Evolutionary conservation across 2,329 filamentous ascomycete genomes (phyloP), one percentile per base, ranked within the genome.

Genomic region (Pyricularia grisea): DNA sequence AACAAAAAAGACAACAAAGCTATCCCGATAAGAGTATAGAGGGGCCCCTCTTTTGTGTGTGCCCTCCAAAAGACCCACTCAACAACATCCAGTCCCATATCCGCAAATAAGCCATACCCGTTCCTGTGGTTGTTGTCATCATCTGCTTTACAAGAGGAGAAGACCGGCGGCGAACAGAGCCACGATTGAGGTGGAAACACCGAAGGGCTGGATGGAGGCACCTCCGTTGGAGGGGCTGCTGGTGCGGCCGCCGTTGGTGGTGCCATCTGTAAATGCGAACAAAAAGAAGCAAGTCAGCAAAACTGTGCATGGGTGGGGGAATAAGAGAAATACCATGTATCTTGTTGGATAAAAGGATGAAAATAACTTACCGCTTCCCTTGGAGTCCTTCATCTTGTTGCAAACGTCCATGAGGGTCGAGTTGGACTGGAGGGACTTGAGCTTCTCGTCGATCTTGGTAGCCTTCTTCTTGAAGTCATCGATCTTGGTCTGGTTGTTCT

Each of bases 401-500:
- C 71, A 71, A 55, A 66, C 12, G 27, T 65, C 68, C 55, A 74
- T 70, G 27, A 80, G 75, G 61, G 79, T 80, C 3, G 74, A 68
- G 73, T 81, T 80, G 72, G 71, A 71, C 72, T 74, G 72, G 73
- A 80, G 58, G 7, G 70, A 70, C 33, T 72, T 70, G 12, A 80
- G 73, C 72, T 76, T 75, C 36, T 73, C 72, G 28, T 75, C 70
- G 61, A 73, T 72, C 60, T 71, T 70, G 61, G 68, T 68, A 60
- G 74, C 75, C 73, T 75, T 76, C 63, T 73, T 74, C 75, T 79
- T 74, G 75, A 78, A 76, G 60, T 69, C 72, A 55, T 74, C 73
- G 60, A 77, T 75, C 74, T 77, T 77, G 70, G 76, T 77, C n/a
- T 75, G 70, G 70, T 80, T 77, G 66, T 73, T 73, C 25, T 79